phyloP scores from a whole-genome alignment of 352 stramenopile genomes.

The Lagenidium sp. region DNA sequence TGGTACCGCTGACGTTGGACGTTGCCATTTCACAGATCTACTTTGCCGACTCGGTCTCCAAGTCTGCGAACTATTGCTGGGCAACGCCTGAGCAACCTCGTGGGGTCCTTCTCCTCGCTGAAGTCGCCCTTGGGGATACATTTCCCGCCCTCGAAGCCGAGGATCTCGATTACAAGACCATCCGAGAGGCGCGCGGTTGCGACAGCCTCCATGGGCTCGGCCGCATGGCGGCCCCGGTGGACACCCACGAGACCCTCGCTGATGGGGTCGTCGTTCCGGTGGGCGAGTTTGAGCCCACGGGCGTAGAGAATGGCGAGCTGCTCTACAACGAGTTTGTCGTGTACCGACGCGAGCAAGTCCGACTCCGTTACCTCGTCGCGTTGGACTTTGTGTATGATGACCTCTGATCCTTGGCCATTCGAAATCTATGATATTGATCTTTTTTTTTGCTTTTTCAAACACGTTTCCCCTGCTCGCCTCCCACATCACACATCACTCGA shows the following conservation, averaged over 20 bases:
- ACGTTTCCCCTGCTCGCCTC: no score
- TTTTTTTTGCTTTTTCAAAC: no score
- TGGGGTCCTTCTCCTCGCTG: constrained; percentile 48
- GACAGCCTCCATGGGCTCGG: constrained; percentile 47
- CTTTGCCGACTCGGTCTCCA: constrained; percentile 77
- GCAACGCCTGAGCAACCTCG: constrained; percentile 44
- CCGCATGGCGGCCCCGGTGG: constrained; percentile 37
- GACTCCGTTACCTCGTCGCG: constrained; percentile 47
- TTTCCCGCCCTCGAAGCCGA: constrained; percentile 40
- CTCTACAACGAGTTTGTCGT: constrained; percentile 78
- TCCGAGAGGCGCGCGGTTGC: constrained; percentile 24
- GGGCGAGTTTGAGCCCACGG: constrained; percentile 40
- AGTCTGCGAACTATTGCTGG: constrained; percentile 82
- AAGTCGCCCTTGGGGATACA: constrained; percentile 46
- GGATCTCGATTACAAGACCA: constrained; percentile 35
- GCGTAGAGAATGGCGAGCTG: constrained; percentile 30
- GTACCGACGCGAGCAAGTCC: constrained; percentile 58
- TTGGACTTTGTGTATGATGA: constrained; percentile 40
- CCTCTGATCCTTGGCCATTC: no score
- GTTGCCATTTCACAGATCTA: constrained; percentile 41
- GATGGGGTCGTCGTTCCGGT: constrained; percentile 43
- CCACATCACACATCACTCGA: no score
- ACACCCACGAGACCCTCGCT: constrained; percentile 34
- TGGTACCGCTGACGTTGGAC: background rate
- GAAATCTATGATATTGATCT: no score